Conservation (phyloP, 768 basidiomycete genomes). For the Brasilioporus rufonigricans region DNA sequence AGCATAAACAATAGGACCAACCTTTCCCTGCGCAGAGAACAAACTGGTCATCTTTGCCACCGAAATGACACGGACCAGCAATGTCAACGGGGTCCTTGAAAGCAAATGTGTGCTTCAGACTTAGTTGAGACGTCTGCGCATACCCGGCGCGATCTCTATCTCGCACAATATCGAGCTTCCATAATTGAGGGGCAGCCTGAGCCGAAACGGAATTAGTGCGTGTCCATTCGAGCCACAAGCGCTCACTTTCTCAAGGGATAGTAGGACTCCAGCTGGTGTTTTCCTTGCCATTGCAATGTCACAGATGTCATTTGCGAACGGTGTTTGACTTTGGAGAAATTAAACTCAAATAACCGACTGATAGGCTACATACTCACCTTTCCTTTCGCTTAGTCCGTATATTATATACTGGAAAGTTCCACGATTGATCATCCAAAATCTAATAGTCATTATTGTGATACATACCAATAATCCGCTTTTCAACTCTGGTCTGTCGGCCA, state of each 20-base stretch:
- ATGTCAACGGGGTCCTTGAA: slow-evolving; percentile 68
- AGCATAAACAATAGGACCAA: slow-evolving; percentile 15
- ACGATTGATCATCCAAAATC: not conserved
- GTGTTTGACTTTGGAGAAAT: slow-evolving; percentile 43
- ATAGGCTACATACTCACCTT: slow-evolving; percentile 33
- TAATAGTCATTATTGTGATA: not conserved
- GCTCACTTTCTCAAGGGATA: slow-evolving; percentile 34
- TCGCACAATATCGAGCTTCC: slow-evolving; percentile 65
- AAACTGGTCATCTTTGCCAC: slow-evolving; percentile 74
- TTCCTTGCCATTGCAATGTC: slow-evolving; percentile 47
- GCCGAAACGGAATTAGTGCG: slow-evolving; percentile 9
- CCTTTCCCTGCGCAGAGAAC: slow-evolving; percentile 79
- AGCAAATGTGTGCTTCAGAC: slow-evolving; percentile 62
- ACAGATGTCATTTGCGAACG: slow-evolving; percentile 53
- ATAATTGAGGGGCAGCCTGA: slow-evolving; percentile 72
- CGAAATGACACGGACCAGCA: slow-evolving; percentile 80
- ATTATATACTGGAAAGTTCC: slow-evolving; percentile 42
- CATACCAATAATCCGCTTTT: slow-evolving; percentile 54
- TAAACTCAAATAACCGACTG: slow-evolving; percentile 1
- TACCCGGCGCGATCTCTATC: slow-evolving; percentile 42
- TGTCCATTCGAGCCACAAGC: slow-evolving; percentile 7
- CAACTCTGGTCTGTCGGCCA: slow-evolving; percentile 44
- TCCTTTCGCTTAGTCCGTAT: slow-evolving; percentile 41
- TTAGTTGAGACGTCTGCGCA: slow-evolving; percentile 29
- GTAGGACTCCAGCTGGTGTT: slow-evolving; percentile 42